These are phyloP conservation scores for sunflower (Helianthus annuus) DNA, from an alignment of 129 eudicot genomes.

Conservation along the genomic window DNA sequence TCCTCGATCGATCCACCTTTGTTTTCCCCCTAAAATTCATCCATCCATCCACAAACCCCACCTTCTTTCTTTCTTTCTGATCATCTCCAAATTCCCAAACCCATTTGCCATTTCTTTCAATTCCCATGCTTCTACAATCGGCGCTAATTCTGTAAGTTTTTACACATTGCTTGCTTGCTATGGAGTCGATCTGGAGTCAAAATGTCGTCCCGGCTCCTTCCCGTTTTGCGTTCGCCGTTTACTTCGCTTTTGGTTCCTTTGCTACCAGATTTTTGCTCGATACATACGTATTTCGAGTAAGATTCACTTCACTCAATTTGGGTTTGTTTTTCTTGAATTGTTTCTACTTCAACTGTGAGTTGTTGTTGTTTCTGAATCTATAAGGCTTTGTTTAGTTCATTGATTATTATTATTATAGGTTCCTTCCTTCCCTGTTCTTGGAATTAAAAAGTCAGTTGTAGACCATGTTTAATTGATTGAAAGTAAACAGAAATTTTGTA, in stretches of 20 bases:
- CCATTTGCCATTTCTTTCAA: neutral
- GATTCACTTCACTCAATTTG: slow-evolving; percentile 31
- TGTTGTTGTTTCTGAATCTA: neutral
- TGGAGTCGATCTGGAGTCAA: slow-evolving; percentile 69
- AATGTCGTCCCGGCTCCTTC: slow-evolving; percentile 47
- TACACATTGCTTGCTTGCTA: slow-evolving; percentile 21
- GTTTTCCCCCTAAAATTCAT: neutral
- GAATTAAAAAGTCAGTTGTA: neutral
- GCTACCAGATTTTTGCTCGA: slow-evolving; percentile 77
- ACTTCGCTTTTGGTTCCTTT: slow-evolving; percentile 59
- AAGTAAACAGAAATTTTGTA: neutral
- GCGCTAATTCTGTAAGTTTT: slow-evolving; percentile 16
- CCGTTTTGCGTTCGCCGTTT: slow-evolving; percentile 57
- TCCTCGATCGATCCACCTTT: slow-evolving; percentile 17
- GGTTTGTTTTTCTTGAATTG: neutral
- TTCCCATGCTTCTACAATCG: slow-evolving; percentile 8
- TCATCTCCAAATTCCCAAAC: slow-evolving; percentile 8
- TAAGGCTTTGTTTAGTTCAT: too few relatives aligned
- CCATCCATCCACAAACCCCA: neutral
- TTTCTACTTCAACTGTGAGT: neutral
- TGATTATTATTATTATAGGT: too few relatives aligned
- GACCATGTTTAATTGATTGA: neutral
- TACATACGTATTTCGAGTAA: slow-evolving; percentile 75
- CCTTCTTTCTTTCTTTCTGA: neutral
- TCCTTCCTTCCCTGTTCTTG: too few relatives aligned